These are phyloP conservation scores for Barnettozyma vustinii DNA, from an alignment of 805 yeast genomes.

Conservation along the genomic window DNA sequence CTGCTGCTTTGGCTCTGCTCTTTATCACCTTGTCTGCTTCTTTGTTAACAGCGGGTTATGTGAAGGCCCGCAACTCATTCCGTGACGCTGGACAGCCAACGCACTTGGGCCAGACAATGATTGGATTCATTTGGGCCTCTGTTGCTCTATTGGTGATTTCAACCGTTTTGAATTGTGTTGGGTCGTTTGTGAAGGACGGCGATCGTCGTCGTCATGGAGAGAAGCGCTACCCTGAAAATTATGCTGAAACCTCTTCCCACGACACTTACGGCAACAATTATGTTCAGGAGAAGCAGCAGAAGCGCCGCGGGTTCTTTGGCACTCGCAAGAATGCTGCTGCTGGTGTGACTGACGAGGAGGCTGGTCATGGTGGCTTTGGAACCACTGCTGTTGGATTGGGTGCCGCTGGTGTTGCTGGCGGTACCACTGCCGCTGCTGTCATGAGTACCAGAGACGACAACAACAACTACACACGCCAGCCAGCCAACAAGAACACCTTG, in stretches of 20 bases:
- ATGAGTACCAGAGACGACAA: not conserved
- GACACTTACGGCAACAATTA: constrained; percentile 26
- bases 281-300: constrained; percentile 15
- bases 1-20: constrained; percentile 32
- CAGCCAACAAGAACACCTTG: not conserved
- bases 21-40: constrained; percentile 42
- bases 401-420: constrained; percentile 4
- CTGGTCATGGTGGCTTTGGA: constrained; percentile 9
- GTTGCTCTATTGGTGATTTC: constrained; percentile 25
- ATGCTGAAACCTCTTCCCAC: constrained; percentile 21
- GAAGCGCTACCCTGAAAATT: constrained; percentile 16
- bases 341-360: constrained; percentile 8
- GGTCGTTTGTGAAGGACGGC: constrained; percentile 14
- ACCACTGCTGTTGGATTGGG: constrained; percentile 2
- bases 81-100: constrained; percentile 37
- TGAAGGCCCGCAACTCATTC: constrained; percentile 46
- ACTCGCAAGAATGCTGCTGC: not conserved
- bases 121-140: constrained; percentile 63
- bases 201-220: constrained; percentile 8
- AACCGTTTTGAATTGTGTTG: constrained; percentile 18
- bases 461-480: not conserved
- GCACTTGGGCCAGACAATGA: constrained; percentile 40
- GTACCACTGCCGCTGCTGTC: constrained; percentile 8
- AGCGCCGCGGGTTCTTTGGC: constrained; percentile 14
- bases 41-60: constrained; percentile 50